Evolutionary conservation across 129 eudicot genomes (phyloP).

Genomic region (Arctium lappa): DNA sequence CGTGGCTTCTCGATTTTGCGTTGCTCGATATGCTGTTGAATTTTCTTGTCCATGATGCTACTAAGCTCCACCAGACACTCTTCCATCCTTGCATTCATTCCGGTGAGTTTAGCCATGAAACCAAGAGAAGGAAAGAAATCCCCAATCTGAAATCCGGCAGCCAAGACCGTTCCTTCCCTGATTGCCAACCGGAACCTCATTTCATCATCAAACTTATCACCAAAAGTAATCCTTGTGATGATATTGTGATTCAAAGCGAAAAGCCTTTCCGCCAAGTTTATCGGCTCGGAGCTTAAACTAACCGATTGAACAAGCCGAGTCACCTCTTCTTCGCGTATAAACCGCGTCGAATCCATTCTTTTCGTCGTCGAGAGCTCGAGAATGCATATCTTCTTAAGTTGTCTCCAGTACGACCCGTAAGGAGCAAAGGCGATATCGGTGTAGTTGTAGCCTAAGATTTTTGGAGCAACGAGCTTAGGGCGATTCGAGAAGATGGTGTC

Average conservation of each 20-base stretch:
- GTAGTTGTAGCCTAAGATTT: slow-evolving; percentile 17
- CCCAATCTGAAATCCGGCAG: slow-evolving; percentile 23
- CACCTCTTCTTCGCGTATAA: slow-evolving; percentile 27
- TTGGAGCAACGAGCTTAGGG: slow-evolving; percentile 26
- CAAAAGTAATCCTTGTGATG: slow-evolving; percentile 19
- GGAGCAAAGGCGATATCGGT: slow-evolving; percentile 28
- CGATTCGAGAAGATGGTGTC: slow-evolving; percentile 23
- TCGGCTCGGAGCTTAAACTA: not conserved
- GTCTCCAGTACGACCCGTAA: slow-evolving; percentile 36
- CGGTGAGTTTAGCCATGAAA: slow-evolving; percentile 15
- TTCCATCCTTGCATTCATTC: slow-evolving; percentile 24
- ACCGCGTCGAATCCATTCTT: slow-evolving; percentile 10
- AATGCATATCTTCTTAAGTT: slow-evolving; percentile 22
- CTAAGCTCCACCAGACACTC: slow-evolving; percentile 19
- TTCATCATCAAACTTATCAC: slow-evolving; percentile 19
- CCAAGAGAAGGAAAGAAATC: slow-evolving; percentile 33
- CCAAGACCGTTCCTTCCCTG: slow-evolving; percentile 11
- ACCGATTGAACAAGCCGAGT: not conserved
- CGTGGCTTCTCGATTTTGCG: slow-evolving; percentile 12
- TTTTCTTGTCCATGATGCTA: slow-evolving; percentile 22
- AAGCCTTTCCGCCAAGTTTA: slow-evolving; percentile 19
- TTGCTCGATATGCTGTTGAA: slow-evolving; percentile 20
- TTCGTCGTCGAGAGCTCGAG: slow-evolving; percentile 23
- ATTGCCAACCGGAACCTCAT: slow-evolving; percentile 14
- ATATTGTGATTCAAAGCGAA: slow-evolving; percentile 23